Evolutionary conservation across 2,329 filamentous ascomycete species (phyloP).

Genomic region (Ophiostoma piceae): DNA sequence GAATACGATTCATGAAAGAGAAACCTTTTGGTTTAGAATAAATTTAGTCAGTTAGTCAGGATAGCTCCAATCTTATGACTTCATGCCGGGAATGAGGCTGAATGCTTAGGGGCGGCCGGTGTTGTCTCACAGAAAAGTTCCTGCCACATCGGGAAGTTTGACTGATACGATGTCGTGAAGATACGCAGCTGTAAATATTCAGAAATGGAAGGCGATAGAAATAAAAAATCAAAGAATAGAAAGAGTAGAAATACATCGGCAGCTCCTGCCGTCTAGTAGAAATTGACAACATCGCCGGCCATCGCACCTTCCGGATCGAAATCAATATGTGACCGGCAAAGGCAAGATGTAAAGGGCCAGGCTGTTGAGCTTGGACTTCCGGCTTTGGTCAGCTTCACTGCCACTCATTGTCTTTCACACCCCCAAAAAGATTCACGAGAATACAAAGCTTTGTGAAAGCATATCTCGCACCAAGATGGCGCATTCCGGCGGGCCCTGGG

Average conservation of each 20-base stretch:
- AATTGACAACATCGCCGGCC: not conserved
- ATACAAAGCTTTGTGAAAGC: not conserved
- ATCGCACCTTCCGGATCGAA: slow-evolving; percentile 1
- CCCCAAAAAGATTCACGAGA: not conserved
- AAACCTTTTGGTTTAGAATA: too few relatives aligned
- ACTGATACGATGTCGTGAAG: not conserved
- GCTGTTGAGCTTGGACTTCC: not conserved
- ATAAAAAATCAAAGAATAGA: not conserved
- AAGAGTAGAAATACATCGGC: not conserved
- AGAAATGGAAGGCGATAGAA: not conserved
- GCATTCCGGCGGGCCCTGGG: slow-evolving; percentile 18
- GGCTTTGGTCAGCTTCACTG: not conserved
- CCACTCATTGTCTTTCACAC: not conserved
- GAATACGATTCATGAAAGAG: not conserved
- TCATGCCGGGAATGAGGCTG: not conserved
- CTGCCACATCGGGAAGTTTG: not conserved
- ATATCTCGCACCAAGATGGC: slow-evolving; percentile 12
- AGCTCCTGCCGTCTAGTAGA: not conserved
- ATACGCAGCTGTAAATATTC: not conserved
- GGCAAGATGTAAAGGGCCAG: not conserved
- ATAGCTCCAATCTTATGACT: not conserved
- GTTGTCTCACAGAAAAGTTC: not conserved
- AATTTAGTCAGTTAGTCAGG: too few relatives aligned
- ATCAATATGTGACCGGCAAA: not conserved
- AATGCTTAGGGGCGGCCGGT: not conserved